These are phyloP conservation scores for Auricularia auricula-judae DNA, from an alignment of 768 basidiomycete species.

Conservation along the genomic window DNA sequence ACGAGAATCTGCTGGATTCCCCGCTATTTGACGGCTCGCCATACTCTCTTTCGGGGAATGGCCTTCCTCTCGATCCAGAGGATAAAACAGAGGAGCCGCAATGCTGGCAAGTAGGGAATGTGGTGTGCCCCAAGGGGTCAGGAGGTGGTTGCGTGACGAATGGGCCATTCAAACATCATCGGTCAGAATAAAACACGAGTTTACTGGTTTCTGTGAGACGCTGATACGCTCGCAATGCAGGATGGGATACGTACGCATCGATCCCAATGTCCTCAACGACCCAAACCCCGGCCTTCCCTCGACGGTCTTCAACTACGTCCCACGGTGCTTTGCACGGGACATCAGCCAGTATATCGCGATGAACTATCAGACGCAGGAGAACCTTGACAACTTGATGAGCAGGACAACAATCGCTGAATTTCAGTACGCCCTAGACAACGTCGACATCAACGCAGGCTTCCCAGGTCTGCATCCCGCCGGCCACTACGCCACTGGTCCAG, in stretches of 20 bases:
- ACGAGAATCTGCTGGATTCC: not conserved
- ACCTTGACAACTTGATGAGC: not conserved
- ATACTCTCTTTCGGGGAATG: not conserved
- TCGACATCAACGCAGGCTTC: not conserved
- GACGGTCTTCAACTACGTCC: not conserved
- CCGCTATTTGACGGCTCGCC: not conserved
- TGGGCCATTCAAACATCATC: not conserved
- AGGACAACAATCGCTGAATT: not conserved
- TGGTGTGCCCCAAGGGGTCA: not conserved
- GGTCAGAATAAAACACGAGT: no score
- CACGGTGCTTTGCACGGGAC: not conserved
- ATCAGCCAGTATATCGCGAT: not conserved
- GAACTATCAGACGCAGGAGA: not conserved
- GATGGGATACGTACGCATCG: not conserved
- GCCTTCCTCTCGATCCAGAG: not conserved
- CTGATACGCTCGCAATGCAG: not conserved
- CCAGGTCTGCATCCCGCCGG: not conserved
- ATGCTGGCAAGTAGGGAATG: not conserved
- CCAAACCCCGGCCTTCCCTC: not conserved
- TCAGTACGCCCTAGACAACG: not conserved
- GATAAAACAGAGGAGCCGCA: not conserved
- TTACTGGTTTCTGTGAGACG: no score
- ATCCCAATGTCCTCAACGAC: not conserved
- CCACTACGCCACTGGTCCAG: not conserved
- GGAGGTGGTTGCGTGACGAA: not conserved